These are phyloP conservation scores for Hanseniaspora hatyaiensis DNA, from an alignment of 805 yeast species.

Conservation along the genomic window DNA sequence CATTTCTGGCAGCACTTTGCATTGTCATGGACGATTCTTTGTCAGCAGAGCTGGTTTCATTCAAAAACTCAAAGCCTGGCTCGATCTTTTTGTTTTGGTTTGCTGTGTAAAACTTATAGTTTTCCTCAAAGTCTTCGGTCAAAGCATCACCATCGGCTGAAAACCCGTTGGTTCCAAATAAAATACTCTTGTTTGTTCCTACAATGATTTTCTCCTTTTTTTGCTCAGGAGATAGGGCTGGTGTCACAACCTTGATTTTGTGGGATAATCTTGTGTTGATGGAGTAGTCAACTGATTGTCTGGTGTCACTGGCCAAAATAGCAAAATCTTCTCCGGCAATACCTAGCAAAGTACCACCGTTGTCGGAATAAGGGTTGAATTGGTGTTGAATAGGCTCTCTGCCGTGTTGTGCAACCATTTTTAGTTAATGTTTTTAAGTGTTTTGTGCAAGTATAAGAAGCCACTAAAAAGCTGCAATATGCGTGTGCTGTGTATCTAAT, in stretches of 20 bases:
- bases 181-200: slow-evolving; percentile 77
- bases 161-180: slow-evolving; percentile 89
- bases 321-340: slow-evolving; percentile 97
- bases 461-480: too few relatives aligned
- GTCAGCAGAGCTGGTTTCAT: not conserved
- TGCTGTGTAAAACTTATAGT: slow-evolving; percentile 84
- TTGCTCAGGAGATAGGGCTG: not conserved
- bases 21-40: slow-evolving; percentile 38
- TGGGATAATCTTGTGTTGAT: slow-evolving; percentile 60
- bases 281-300: slow-evolving; percentile 86
- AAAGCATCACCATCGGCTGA: slow-evolving; percentile 89
- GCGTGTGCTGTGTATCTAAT: too few relatives aligned
- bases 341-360: slow-evolving; percentile 94
- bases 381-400: slow-evolving; percentile 75
- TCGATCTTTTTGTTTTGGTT: slow-evolving; percentile 43
- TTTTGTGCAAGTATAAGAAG: too few relatives aligned
- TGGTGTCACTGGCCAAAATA: slow-evolving; percentile 95
- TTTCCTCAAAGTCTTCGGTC: slow-evolving; percentile 54
- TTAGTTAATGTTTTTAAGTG: not conserved
- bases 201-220: slow-evolving; percentile 81
- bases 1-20: slow-evolving; percentile 73
- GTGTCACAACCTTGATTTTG: slow-evolving; percentile 10
- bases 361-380: slow-evolving; percentile 86
- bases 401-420: slow-evolving; percentile 10
- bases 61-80: slow-evolving; percentile 29